Evolutionary conservation across 108 stramenopile species (phyloP), one percentile per base, ranked within the genome.

Genomic region (Skeletonema marinoi): DNA sequence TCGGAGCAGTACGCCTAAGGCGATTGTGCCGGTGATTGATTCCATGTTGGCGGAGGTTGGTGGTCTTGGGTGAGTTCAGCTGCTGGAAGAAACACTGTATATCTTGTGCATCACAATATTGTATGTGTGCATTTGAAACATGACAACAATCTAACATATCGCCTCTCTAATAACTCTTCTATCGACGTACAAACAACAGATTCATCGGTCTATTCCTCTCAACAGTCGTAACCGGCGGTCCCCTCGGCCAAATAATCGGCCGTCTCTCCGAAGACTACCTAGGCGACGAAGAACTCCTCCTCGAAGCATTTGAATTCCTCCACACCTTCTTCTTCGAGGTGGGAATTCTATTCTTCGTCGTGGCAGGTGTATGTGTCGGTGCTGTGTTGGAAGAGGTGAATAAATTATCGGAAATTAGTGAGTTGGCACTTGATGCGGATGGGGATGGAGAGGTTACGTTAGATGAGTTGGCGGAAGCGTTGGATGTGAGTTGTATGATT

Each of bases 241-340:
- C 68, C 1, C 46, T 83, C 7, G 82, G 82, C 8, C 54, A 42
- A 7, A 19, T 78, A 6, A 65, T 82, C 4, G 75, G 70, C n/a
- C 10, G 3, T 0, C 30, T 83, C 16, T 72, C 70, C 2, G 74
- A 84, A 41, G 65, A 65, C 58, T 79, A 66, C 64, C 66, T 85
- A 56, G 84, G 84, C 0, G 75, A 85, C 14, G 75, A 71, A 32
- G 79, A 80, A 42, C 71, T 85, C 3, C 36, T 85, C 32, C 29
- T 85, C 16, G 84, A 85, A 58, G 70, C 75, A 19, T 85, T 85
- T 73, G 84, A 85, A 62, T 81, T 81, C 59, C 46, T 81, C 19
- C 84, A 85, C 32, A 46, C 65, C 1, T 75, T 80, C 61, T 85
- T 81, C 56, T 85, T 85, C 38, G 48, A 85, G 64, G 79, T 80